Evolutionary conservation across 176 grass and related monocot species (phyloP).

Genomic region (Carex parvula): DNA sequence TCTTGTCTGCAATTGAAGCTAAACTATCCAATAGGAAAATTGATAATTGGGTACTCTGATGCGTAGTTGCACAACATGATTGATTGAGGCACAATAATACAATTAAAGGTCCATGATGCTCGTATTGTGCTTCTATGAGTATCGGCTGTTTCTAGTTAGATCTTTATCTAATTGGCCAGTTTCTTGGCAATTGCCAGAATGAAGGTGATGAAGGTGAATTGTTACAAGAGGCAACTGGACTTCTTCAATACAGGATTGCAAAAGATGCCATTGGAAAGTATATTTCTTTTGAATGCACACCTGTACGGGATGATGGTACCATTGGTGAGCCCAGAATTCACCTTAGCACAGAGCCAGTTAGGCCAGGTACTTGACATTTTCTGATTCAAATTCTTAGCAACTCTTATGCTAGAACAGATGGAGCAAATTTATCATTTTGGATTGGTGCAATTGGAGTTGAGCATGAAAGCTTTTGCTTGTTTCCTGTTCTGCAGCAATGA

Average conservation of each 20-base stretch:
- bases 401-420: constrained; percentile 15
- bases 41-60: not conserved
- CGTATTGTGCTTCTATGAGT: not conserved
- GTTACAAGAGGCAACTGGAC: constrained; percentile 54
- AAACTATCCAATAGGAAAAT: not conserved
- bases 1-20: not conserved
- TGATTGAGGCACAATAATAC: not conserved
- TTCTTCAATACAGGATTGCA: constrained; percentile 62
- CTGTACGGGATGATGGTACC: constrained; percentile 74
- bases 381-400: not conserved
- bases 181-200: constrained; percentile 46
- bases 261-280: constrained; percentile 90
- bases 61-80: not conserved
- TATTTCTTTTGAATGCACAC: constrained; percentile 89
- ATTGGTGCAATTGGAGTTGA: not conserved
- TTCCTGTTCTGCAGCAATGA: not conserved
- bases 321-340: constrained; percentile 67
- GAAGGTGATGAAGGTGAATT: constrained; percentile 52
- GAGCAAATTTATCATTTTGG: constrained; percentile 1
- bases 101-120: not conserved
- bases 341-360: constrained; percentile 60
- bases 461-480: not conserved
- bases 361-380: constrained; percentile 55
- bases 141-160: not conserved
- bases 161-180: constrained; percentile 15